Evolutionary conservation across 2,329 filamentous ascomycete genomes (phyloP).

Genomic region (Neoscytalidium dimidiatum): DNA sequence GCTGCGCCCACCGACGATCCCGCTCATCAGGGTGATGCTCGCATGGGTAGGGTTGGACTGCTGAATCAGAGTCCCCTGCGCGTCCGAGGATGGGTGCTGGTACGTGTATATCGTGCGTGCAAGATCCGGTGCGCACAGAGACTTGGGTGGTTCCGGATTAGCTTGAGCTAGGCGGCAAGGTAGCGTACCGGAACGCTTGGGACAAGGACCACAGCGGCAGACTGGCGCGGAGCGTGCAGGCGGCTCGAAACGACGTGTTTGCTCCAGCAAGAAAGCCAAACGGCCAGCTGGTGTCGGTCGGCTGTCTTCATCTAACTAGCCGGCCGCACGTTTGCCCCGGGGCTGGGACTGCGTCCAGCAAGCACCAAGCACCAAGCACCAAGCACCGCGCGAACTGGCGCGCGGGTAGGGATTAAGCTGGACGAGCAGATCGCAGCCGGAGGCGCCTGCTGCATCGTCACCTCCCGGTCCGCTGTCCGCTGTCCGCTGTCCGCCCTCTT

Average conservation of each 20-base stretch:
- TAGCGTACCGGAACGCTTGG: conserved; percentile 17
- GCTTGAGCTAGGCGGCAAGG: conserved; percentile 5
- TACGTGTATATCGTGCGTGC: conserved; percentile 3
- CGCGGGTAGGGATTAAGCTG: neutral
- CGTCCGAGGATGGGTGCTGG: neutral
- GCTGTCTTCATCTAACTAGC: conserved; percentile 14
- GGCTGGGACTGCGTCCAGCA: too few species aligned
- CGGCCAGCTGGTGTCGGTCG: neutral
- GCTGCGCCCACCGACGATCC: conserved; percentile 17
- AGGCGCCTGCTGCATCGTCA: too few species aligned
- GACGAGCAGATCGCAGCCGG: neutral
- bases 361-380: neutral
- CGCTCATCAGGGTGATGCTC: conserved; percentile 17
- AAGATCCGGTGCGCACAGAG: conserved; percentile 7
- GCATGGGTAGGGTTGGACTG: conserved; percentile 3
- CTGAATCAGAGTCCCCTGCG: conserved; percentile 5
- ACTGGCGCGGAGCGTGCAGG: neutral
- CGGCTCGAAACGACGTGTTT: conserved; percentile 12
- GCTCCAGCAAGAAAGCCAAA: conserved; percentile 5
- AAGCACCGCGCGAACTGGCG: neutral
- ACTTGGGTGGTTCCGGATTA: conserved; percentile 7
- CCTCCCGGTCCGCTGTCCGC: too few species aligned
- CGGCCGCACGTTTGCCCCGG: conserved; percentile 16
- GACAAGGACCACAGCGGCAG: neutral
- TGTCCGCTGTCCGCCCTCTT: neutral